A percentile compares a stretch with the other conserved stretches of the same genome.
Conservation (phyloP, 2,329 filamentous ascomycete genomes). For the Fusarium neocosmosporiellum region DNA sequence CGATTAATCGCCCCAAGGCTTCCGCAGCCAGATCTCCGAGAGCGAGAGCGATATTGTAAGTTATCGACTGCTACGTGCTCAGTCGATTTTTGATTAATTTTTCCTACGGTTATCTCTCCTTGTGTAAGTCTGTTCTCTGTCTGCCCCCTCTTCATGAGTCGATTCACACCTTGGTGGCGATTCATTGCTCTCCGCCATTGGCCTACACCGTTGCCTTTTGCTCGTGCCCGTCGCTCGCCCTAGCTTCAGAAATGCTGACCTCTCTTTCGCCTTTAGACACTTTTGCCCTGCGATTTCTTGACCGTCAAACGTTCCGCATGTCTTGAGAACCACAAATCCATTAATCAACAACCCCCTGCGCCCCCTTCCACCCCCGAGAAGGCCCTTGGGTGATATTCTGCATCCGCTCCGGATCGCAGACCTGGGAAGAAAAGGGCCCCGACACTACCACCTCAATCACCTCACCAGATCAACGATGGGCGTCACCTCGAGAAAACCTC, state of each 20-base stretch:
- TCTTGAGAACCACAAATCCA: conserved; percentile 40
- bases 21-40: conserved; percentile 25
- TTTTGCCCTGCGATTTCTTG: conserved; percentile 33
- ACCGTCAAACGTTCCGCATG: conserved; percentile 40
- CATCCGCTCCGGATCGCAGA: conserved; percentile 34
- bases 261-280: conserved; percentile 23
- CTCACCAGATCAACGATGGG: conserved; percentile 60
- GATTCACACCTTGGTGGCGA: conserved; percentile 44
- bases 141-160: conserved; percentile 24
- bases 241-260: conserved; percentile 33
- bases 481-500: conserved; percentile 65
- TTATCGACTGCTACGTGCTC: conserved; percentile 21
- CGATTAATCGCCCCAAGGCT: conserved; percentile 24
- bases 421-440: conserved; percentile 36
- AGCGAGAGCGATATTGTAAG: conserved; percentile 23
- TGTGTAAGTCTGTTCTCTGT: conserved; percentile 33
- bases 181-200: conserved; percentile 44
- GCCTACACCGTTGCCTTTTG: conserved; percentile 25
- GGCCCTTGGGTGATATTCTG: conserved; percentile 27
- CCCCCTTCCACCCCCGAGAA: conserved; percentile 26
- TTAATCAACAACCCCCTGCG: conserved; percentile 32
- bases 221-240: conserved; percentile 16
- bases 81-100: conserved; percentile 17
- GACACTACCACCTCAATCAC: conserved; percentile 26
- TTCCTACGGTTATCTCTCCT: conserved; percentile 24